Conservation (phyloP, 495 filamentous ascomycete genomes). For the Rostrohypoxylon terebratum region DNA sequence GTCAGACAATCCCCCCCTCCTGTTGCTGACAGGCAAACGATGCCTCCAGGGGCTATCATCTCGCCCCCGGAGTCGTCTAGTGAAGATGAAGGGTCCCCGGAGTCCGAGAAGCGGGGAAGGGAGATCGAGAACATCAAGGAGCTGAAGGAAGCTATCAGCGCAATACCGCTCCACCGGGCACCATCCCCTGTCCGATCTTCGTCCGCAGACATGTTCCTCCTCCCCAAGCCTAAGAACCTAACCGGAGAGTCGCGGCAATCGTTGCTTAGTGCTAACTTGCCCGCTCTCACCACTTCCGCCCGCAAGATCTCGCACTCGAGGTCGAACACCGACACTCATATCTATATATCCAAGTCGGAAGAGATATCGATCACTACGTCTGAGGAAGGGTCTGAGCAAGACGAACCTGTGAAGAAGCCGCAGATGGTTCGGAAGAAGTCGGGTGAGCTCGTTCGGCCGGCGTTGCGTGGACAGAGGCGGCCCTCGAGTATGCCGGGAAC, state of each 20-base stretch:
- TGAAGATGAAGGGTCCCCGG: constrained; percentile 79
- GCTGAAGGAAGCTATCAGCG: constrained; percentile 83
- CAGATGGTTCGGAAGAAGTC: constrained; percentile 98
- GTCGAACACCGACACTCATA: constrained; percentile 82
- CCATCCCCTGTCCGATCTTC: constrained; percentile 66
- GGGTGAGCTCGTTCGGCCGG: constrained; percentile 93
- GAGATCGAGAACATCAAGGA: constrained; percentile 75
- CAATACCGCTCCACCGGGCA: constrained; percentile 75
- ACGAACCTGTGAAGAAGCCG: constrained; percentile 75
- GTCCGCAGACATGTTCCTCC: constrained; percentile 52
- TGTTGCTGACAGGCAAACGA: constrained; percentile 70
- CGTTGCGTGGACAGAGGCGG: constrained; percentile 81
- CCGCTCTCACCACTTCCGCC: constrained; percentile 41
- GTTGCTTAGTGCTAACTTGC: constrained; percentile 44
- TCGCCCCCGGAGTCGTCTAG: constrained; percentile 90
- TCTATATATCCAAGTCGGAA: constrained; percentile 62
- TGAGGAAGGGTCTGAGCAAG: constrained; percentile 71
- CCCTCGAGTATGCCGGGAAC: constrained; percentile 98
- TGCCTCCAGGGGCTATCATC: constrained; percentile 83
- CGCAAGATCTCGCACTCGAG: constrained; percentile 76
- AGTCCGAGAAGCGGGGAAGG: constrained; percentile 58
- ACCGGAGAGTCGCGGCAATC: constrained; percentile 49
- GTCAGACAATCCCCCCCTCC: constrained; percentile 85
- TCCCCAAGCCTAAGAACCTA: constrained; percentile 52
- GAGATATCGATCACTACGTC: constrained; percentile 69